These are phyloP conservation scores for Henckelia pumila DNA, from an alignment of 257 asterid species.

Conservation along the genomic window DNA sequence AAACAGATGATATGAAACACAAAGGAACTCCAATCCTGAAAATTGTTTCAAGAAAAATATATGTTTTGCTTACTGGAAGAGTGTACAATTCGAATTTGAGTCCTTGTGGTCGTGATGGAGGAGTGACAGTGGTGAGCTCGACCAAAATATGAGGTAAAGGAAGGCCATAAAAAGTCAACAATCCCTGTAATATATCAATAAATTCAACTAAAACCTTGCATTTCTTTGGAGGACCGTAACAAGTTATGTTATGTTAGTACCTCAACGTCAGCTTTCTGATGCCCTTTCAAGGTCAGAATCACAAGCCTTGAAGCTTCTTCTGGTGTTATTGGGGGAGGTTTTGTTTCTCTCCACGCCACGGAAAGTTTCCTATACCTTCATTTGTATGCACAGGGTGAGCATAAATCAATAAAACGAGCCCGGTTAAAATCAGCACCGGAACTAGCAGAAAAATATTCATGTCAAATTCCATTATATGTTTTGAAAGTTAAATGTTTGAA, in stretches of 20 bases:
- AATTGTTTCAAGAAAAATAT: neutral
- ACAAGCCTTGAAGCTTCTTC: conserved; percentile 90
- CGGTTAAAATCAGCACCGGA: neutral
- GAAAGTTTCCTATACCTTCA: conserved; percentile 84
- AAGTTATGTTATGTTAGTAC: conserved; percentile 26
- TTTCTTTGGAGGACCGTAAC: neutral
- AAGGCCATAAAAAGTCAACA: conserved; percentile 74
- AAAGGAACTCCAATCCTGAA: neutral
- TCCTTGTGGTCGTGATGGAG: conserved; percentile 54
- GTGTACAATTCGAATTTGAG: conserved; percentile 77
- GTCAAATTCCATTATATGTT: neutral
- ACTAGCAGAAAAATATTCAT: neutral
- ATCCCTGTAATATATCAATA: conserved; percentile 38
- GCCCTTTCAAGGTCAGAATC: conserved; percentile 65
- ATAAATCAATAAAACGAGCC: neutral
- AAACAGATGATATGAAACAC: neutral
- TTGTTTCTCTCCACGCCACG: conserved; percentile 85
- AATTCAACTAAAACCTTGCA: neutral
- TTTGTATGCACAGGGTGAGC: conserved; percentile 21
- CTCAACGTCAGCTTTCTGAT: conserved; percentile 93
- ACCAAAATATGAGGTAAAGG: conserved; percentile 70
- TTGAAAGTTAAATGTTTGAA: no score
- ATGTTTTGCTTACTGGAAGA: conserved; percentile 61
- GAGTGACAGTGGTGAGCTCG: conserved; percentile 49
- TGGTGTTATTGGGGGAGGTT: conserved; percentile 80